Conservation (phyloP, 345 rosid genomes). For the Cardamine occulta region DNA sequence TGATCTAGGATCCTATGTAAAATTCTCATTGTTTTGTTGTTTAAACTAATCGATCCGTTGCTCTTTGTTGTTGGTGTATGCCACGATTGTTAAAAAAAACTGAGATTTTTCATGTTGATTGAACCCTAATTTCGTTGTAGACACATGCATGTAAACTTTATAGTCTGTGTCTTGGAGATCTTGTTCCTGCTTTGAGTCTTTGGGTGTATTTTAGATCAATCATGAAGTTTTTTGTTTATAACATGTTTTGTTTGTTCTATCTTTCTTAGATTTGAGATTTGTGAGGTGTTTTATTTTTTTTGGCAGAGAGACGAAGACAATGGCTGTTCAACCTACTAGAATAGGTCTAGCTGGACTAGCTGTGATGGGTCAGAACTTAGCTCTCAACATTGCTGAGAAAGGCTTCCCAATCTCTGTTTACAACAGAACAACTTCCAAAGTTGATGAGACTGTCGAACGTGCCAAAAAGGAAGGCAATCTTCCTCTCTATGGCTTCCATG, state of each 20-base stretch:
- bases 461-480: constrained; percentile 85
- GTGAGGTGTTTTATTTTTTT: neutral
- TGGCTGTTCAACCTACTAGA: constrained; percentile 74
- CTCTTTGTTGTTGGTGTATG: constrained; percentile 18
- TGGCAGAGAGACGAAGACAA: constrained; percentile 42
- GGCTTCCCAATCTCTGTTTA: constrained; percentile 97
- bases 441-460: constrained; percentile 87
- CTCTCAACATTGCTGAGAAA: constrained; percentile 92
- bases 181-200: constrained; percentile 1
- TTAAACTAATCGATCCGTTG: neutral
- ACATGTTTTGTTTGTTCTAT: neutral
- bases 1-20: constrained; percentile 7
- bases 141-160: neutral
- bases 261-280: constrained; percentile 17
- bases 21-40: neutral
- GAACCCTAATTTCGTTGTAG: neutral
- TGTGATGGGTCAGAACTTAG: constrained; percentile 97
- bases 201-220: neutral
- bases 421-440: constrained; percentile 87
- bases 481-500: constrained; percentile 82
- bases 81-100: neutral
- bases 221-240: neutral
- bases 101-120: constrained; percentile 2
- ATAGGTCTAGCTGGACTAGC: constrained; percentile 96
- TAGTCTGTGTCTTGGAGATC: neutral